phyloP scores from a whole-genome alignment of 805 yeast species.

The Spathaspora gorwiae region DNA sequence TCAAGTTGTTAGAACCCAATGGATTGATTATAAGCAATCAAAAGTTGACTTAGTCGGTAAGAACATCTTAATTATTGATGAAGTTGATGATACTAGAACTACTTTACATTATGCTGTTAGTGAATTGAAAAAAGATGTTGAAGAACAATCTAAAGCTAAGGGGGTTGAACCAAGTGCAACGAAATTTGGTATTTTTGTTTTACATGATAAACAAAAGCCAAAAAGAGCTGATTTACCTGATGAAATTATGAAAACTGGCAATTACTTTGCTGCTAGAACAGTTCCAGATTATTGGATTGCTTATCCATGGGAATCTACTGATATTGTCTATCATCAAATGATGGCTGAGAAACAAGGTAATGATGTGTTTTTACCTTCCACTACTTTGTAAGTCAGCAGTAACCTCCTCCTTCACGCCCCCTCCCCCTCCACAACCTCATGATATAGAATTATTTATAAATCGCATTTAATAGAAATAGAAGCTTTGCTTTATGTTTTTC shows the following conservation, averaged over 20 bases:
- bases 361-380: slow-evolving; percentile 46
- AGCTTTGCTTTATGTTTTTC: not conserved
- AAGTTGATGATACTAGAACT: slow-evolving; percentile 83
- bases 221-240: slow-evolving; percentile 70
- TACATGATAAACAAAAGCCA: slow-evolving; percentile 70
- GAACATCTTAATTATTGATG: slow-evolving; percentile 71
- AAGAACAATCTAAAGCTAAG: slow-evolving; percentile 51
- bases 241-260: slow-evolving; percentile 53
- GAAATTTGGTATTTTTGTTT: slow-evolving; percentile 68
- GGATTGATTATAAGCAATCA: slow-evolving; percentile 74
- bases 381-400: slow-evolving; percentile 6
- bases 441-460: not conserved
- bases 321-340: slow-evolving; percentile 68
- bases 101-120: slow-evolving; percentile 75
- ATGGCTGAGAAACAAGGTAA: slow-evolving; percentile 73
- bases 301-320: slow-evolving; percentile 81
- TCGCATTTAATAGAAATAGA: not conserved
- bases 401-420: not conserved
- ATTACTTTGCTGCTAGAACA: slow-evolving; percentile 68
- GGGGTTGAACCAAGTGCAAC: slow-evolving; percentile 47
- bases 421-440: not conserved
- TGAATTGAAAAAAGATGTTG: slow-evolving; percentile 71
- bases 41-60: slow-evolving; percentile 61
- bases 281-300: slow-evolving; percentile 84
- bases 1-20: slow-evolving; percentile 71